Conservation (phyloP, 352 stramenopile species). For the Phytophthora brassicae region DNA sequence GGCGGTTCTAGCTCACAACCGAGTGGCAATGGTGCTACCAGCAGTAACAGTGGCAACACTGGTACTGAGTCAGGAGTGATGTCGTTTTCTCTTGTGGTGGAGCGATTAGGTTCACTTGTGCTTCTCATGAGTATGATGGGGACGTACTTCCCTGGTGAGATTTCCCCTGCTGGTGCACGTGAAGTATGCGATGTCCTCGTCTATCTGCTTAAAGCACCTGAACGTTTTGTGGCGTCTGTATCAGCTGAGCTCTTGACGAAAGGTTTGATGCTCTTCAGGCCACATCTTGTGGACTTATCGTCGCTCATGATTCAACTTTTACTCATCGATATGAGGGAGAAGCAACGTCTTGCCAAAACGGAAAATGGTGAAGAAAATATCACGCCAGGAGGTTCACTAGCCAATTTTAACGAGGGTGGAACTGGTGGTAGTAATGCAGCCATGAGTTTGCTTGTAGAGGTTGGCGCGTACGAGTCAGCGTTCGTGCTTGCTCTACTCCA, state of each 20-base stretch:
- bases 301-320: conserved; percentile 74
- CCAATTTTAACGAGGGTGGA: conserved; percentile 33
- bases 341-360: conserved; percentile 42
- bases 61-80: conserved; percentile 19
- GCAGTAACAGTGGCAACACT: conserved; percentile 11
- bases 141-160: conserved; percentile 84
- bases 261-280: conserved; percentile 81
- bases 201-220: conserved; percentile 52
- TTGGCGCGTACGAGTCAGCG: conserved; percentile 74
- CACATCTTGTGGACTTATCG: conserved; percentile 79
- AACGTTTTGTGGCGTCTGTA: conserved; percentile 63
- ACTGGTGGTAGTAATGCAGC: conserved; percentile 70
- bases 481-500: conserved; percentile 78
- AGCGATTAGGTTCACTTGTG: conserved; percentile 68
- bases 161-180: conserved; percentile 67
- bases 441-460: conserved; percentile 74
- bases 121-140: conserved; percentile 84
- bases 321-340: conserved; percentile 75
- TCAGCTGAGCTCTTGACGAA: conserved; percentile 80
- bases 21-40: conserved; percentile 28
- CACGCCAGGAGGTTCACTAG: conserved; percentile 34
- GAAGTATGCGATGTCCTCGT: conserved; percentile 86
- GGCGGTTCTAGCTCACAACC: conserved; percentile 16
- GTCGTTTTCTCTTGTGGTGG: conserved; percentile 45
- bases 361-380: conserved; percentile 17